Evolutionary conservation across 371 early-diverging fungal genomes (phyloP).

Genomic region (Mucor sp.): DNA sequence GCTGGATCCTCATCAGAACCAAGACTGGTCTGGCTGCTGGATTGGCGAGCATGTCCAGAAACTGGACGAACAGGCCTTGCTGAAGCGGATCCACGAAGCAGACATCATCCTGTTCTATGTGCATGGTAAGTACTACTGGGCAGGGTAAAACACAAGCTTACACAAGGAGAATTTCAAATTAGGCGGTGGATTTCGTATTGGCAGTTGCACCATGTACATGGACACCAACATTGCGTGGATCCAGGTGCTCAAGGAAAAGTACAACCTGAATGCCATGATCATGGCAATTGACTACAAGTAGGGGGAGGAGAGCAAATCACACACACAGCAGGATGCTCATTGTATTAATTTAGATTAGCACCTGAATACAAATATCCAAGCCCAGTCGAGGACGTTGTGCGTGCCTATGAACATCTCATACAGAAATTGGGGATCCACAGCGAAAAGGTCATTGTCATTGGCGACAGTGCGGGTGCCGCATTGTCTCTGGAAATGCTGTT

Average conservation of each 20-base stretch:
- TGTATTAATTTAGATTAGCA: conserved; percentile 29
- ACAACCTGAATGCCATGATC: conserved; percentile 40
- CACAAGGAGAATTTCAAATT: not conserved
- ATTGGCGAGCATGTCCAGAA: conserved; percentile 43
- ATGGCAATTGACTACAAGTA: conserved; percentile 50
- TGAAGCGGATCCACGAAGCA: conserved; percentile 36
- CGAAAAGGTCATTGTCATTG: conserved; percentile 38
- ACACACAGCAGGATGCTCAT: not conserved
- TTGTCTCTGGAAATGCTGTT: conserved; percentile 48
- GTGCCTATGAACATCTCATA: conserved; percentile 45
- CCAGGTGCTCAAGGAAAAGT: conserved; percentile 37
- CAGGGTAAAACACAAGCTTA: not conserved
- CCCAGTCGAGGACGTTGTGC: conserved; percentile 49
- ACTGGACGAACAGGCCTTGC: conserved; percentile 24
- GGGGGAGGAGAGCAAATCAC: no score
- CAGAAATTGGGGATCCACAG: conserved; percentile 26
- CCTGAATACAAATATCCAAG: conserved; percentile 52
- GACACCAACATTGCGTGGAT: conserved; percentile 49
- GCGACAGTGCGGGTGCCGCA: conserved; percentile 48
- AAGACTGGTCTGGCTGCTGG: conserved; percentile 55
- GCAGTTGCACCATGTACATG: conserved; percentile 54
- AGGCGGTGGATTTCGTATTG: conserved; percentile 56
- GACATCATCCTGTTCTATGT: conserved; percentile 51
- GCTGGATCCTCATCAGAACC: conserved; percentile 11
- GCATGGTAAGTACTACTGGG: conserved; percentile 28